phyloP scores from a whole-genome alignment of 345 rosid species.

The Angophora floribunda region DNA sequence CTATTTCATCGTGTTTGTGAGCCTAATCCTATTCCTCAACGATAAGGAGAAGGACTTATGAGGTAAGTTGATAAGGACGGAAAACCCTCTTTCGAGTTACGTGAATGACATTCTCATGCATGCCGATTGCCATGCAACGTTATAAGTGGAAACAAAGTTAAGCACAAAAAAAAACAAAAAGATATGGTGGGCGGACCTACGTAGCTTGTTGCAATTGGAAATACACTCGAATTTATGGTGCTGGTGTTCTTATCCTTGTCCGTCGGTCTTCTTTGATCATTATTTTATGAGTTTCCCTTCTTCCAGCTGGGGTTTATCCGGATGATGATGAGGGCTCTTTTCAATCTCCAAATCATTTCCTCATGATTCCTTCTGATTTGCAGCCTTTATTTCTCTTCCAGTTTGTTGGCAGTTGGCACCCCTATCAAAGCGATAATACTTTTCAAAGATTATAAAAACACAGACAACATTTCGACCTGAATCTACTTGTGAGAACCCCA shows the following conservation, averaged over 20 bases:
- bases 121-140: neutral
- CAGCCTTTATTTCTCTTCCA: neutral
- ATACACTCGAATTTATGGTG: neutral
- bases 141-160: neutral
- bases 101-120: neutral
- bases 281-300: neutral
- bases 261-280: neutral
- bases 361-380: neutral
- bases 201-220: neutral
- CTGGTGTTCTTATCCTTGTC: neutral
- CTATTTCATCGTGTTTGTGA: no score
- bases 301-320: neutral
- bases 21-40: no score
- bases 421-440: neutral
- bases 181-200: neutral
- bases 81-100: neutral
- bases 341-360: neutral
- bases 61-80: neutral
- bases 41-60: neutral
- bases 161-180: rapidly evolving
- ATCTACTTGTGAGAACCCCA: neutral
- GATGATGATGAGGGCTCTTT: neutral
- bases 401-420: neutral
- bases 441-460: neutral
- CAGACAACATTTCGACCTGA: neutral